Evolutionary conservation across 441 rosid genomes (phyloP).

Genomic region (Lepidium campestre): DNA sequence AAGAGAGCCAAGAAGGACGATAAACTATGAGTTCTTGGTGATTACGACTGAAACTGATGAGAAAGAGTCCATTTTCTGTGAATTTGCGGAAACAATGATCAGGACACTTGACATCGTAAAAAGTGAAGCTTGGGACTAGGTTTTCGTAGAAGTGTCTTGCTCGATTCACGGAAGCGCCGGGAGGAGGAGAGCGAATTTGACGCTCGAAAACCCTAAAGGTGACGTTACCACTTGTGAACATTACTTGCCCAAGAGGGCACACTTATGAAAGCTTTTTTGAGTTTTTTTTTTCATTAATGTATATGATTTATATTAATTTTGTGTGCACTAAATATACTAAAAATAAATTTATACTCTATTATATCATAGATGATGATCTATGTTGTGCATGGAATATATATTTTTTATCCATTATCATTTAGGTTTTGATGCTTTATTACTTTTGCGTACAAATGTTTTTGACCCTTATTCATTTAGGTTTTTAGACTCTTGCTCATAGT

Average conservation of each 20-base stretch:
- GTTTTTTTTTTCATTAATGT: neutral
- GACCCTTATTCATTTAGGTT: too few species aligned
- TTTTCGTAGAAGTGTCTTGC: conserved; percentile 88
- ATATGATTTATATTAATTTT: too few species aligned
- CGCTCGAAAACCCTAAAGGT: conserved; percentile 87
- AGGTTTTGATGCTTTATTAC: too few species aligned
- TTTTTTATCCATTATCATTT: too few species aligned
- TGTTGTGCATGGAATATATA: too few species aligned
- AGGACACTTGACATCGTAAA: conserved; percentile 84
- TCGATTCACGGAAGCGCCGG: conserved; percentile 63
- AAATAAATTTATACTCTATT: too few species aligned
- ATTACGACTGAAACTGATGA: conserved; percentile 81
- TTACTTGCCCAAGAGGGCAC: conserved; percentile 15
- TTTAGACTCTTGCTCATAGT: too few species aligned
- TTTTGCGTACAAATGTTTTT: too few species aligned
- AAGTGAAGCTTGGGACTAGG: conserved; percentile 74
- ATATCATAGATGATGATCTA: too few species aligned
- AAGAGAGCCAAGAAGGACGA: conserved; percentile 80
- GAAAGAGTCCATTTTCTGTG: conserved; percentile 92
- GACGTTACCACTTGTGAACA: conserved; percentile 72
- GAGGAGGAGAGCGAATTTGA: conserved; percentile 68
- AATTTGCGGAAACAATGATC: conserved; percentile 88
- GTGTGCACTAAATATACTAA: too few species aligned
- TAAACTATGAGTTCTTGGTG: conserved; percentile 84
- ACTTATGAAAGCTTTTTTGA: neutral